Percentiles rank a stretch among this genome's conserved stretches.
Conservation (phyloP, 208 protist species). For the Leishmania guyanensis region DNA sequence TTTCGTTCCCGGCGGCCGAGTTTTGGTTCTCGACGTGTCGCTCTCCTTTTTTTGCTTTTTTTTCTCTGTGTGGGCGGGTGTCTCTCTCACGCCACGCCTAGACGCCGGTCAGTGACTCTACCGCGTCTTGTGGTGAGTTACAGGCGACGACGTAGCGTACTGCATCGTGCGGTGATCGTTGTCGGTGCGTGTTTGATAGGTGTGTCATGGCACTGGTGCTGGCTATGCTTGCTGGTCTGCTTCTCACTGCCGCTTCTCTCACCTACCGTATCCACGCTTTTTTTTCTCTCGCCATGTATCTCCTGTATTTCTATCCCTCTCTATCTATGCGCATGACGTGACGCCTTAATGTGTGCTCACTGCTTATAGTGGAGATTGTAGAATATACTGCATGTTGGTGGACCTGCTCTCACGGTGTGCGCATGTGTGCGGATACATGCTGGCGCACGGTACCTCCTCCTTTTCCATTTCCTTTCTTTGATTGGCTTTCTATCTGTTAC, state of each 20-base stretch:
- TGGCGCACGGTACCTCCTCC: background rate
- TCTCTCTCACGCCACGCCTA: background rate
- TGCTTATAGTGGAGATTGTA: background rate
- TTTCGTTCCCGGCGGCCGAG: background rate
- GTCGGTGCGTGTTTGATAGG: background rate
- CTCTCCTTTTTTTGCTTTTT: background rate
- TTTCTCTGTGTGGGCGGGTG: background rate
- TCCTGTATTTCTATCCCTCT: background rate
- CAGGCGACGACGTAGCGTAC: background rate
- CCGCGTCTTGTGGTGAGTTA: background rate
- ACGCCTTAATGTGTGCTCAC: background rate
- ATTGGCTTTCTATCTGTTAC: conserved; percentile 1
- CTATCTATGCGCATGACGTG: background rate
- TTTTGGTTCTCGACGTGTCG: background rate
- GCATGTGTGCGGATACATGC: background rate
- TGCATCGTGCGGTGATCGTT: background rate
- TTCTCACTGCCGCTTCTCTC: background rate
- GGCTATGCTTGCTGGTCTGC: background rate
- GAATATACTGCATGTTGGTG: background rate
- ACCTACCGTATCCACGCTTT: background rate
- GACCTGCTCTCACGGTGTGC: background rate
- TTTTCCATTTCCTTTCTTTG: background rate
- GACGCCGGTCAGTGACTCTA: background rate
- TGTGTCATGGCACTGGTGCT: background rate
- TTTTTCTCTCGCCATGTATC: background rate